Evolutionary conservation across 2,329 filamentous ascomycete genomes (phyloP), one percentile per base, ranked within the genome.

Genomic region (Whalleya microplaca): DNA sequence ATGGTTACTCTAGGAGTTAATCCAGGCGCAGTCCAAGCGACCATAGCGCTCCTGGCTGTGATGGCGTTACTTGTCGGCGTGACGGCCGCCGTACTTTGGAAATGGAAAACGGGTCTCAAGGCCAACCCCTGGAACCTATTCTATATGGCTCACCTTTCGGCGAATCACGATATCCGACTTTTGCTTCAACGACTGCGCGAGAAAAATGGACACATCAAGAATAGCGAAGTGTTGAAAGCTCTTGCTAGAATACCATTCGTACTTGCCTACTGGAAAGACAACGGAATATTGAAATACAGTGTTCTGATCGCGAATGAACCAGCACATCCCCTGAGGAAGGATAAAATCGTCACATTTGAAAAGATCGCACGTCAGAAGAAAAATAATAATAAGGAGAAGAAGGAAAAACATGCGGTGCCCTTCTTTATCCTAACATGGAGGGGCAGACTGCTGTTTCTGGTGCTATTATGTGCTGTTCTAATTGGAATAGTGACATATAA

Each of bases 101-200:
- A 65, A 16, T 75, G 72, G 68, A 62, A 67, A n/a, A 77, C 75
- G 0, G 77, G 76, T 0, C 55, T 79, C 16, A 62, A 66, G 20
- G 66, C 69, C 12, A 72, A 76, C 43, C 77, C 77, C 2, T 79
- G 77, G 77, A 76, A 66, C 53, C 62, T 78, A 3, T 68, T 68
- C 1, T 67, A 72, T 0, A 73, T 77, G 51, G 71, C 71, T 0
- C 66, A 69, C 1, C 67, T 79, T 2, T 66, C 69, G 1, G 64
- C 69, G 2, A 69, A 72, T 50, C 46, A 64, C 6, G 65, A 69
- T 14, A 62, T 76, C 9, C 67, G 67, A 6, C 42, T 61, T 12
- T 21, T 68, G 8, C 16, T 71, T 4, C 63, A 67, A 14, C 41
- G 48, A 2, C 37, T 62, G 42, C 50, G 62, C 1, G 53, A 62